Evolutionary conservation across 305 asterid species (phyloP), one percentile per base, ranked within the genome.

Genomic region (Coffea humblotiana): DNA sequence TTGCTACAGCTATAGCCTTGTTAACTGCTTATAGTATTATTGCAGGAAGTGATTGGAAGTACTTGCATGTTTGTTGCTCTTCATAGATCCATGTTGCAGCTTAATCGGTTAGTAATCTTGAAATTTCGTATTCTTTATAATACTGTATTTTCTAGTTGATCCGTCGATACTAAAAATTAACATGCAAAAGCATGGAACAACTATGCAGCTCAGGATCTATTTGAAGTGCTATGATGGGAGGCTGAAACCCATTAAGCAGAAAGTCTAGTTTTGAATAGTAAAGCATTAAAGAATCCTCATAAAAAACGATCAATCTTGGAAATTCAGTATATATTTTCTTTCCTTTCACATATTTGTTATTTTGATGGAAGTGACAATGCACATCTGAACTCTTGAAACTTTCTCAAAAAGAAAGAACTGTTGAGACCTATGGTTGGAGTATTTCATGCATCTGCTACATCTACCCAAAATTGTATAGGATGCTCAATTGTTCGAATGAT

Each of bases 41-140:
- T 86, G 88, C 94, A 95, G 99, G 98, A 91, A 86, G 86, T 91
- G 85, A 75, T 92, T 79, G 99, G 99, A 86, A 89, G 99, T 86
- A 89, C 97, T 77, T 83, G 94, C 70, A 66, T 82, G 79, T 95
- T 95, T 77, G 82, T 93, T 83, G 96, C 97, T 84, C 93, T 95
- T 69, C 97, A 93, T 69, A 90, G 92, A 85, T 95, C 99, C 87
- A 93, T 95, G 99, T 71, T 90, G 84, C 91, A 84, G 82, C 93
- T 90, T 79, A 81, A 90, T 76, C 95, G 95, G 99, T 95, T 75
- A 71, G 94, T 85, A 64, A 78, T 78, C 79, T 51, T 58, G 48
- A 56, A 23, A 13, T 52, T 82, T 82, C 77, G 81, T 48, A 48
- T 52, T 79, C 82, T 54, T 71, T 76, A 69, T 49, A 25, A 81